Evolutionary conservation across 202 grass and related monocot species (phyloP).

Genomic region (Zizania palustris): DNA sequence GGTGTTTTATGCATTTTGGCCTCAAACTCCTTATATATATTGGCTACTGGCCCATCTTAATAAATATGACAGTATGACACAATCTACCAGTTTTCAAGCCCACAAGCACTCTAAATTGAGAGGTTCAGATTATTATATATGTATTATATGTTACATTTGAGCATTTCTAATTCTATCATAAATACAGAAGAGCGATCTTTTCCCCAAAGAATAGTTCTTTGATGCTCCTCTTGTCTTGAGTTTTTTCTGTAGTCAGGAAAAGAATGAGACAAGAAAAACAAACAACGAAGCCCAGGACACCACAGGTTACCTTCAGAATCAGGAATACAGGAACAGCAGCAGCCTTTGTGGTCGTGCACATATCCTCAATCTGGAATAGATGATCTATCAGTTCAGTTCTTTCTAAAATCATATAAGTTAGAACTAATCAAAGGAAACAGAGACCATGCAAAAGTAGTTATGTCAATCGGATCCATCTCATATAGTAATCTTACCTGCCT

Average conservation of each 20-base stretch:
- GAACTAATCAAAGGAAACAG: slow-evolving; percentile 33
- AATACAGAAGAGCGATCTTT: slow-evolving; percentile 6
- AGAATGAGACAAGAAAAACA: not conserved
- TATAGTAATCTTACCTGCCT: slow-evolving; percentile 63
- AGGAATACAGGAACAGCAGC: slow-evolving; percentile 85
- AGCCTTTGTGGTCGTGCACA: slow-evolving; percentile 73
- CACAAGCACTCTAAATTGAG: slow-evolving; percentile 1
- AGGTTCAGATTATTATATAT: not conserved
- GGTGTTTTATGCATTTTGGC: not conserved
- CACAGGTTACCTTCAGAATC: slow-evolving; percentile 80
- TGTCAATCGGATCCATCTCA: not conserved
- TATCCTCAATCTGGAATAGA: slow-evolving; percentile 84
- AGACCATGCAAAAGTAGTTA: not conserved
- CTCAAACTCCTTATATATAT: not conserved
- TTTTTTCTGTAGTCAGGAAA: not conserved
- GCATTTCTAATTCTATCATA: slow-evolving; percentile 20
- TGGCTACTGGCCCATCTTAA: not conserved
- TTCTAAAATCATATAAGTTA: slow-evolving; percentile 16
- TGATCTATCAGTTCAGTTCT: slow-evolving; percentile 42
- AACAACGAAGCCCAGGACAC: slow-evolving; percentile 32
- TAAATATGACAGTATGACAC: not conserved
- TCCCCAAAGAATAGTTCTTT: slow-evolving; percentile 12
- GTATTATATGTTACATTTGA: not conserved
- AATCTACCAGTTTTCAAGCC: not conserved
- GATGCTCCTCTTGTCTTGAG: not conserved